Evolutionary conservation across 2,329 filamentous ascomycete genomes (phyloP).

Genomic region (Onygena corvina): DNA sequence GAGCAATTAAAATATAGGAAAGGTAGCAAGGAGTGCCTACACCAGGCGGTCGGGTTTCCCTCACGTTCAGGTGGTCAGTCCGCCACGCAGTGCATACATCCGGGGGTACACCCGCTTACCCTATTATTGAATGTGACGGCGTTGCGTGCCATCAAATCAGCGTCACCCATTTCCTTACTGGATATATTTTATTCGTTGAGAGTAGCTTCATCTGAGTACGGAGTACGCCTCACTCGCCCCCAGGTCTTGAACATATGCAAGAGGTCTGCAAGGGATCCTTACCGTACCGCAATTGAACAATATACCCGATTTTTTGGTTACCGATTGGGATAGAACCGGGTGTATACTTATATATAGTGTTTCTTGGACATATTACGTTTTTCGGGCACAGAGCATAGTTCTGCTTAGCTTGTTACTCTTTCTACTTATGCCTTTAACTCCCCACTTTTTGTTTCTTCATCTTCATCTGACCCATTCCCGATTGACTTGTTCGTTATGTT

Average conservation of each 20-base stretch:
- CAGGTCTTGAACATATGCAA: neutral
- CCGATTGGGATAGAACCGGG: neutral
- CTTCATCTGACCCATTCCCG: neutral
- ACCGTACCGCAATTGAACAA: constrained; percentile 2
- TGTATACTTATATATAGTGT: constrained; percentile 3
- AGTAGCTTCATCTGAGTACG: neutral
- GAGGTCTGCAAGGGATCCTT: neutral
- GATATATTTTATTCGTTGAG: neutral
- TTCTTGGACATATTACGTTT: neutral
- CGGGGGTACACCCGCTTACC: neutral
- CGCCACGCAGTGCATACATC: too few relatives aligned
- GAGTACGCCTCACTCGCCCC: constrained; percentile 1
- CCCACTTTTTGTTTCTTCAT: neutral
- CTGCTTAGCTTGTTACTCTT: neutral
- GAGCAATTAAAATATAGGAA: neutral
- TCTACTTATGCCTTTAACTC: neutral
- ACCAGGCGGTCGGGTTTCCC: neutral
- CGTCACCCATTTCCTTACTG: neutral
- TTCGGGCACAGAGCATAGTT: neutral
- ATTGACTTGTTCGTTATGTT: neutral
- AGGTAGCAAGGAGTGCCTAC: neutral
- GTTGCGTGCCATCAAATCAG: neutral
- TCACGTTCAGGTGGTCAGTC: neutral
- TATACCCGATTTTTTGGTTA: neutral
- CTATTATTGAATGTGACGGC: neutral